Base-by-base conservation (phyloP, 192 early-diverging fungal genomes). In the Phlyctochytrium planicorne region DNA sequence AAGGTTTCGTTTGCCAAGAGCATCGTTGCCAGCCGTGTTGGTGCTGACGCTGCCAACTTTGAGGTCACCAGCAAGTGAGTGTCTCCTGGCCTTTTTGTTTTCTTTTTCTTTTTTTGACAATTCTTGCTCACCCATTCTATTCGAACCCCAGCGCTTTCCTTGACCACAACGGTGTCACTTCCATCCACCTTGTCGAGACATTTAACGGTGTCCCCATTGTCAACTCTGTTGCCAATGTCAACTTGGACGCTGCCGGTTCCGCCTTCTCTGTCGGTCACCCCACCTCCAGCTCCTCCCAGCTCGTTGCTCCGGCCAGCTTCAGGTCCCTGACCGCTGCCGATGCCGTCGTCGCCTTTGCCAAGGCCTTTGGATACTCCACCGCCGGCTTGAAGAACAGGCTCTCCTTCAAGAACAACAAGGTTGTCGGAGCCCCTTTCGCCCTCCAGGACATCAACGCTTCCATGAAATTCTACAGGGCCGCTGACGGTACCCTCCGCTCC, bases 161-260 rank as follows among this genome's bases (percentile, higher is more conserved):
- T 20, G 40, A 47, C 40, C 20, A 6, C 10, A 47, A 6, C 40
- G 40, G 40, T 47, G 20, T 94, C 2, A 89, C 92, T 20, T 93
- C 94, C 70, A 88, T 95, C 10, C 90, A 95, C 70, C 66, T 91
- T 14, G 85, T 87, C 52, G 93, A 97, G 68, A 63, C 80, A 4
- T 66, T 84, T 37, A 65, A 90, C 62, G 93, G 88, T 3, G 50
- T 91, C 2, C 80, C 84, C 62, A 86, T 97, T 14, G 75, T 84
- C 29, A 97, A 95, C 74, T 90, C 85, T 40, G 88, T 94, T 70
- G 92, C 90, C 52, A 93, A 92, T 68, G 74, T 93, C 74, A 94
- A 97, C 67, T 72, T 94, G 34, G 86, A 90, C 59, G 40, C 20
- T 47, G 20, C 20, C 20, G 66, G 66, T 16, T 23, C 55, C 16